These are phyloP conservation scores for Pezicula rhizophila DNA, from an alignment of 2,329 filamentous ascomycete species.

Conservation along the genomic window DNA sequence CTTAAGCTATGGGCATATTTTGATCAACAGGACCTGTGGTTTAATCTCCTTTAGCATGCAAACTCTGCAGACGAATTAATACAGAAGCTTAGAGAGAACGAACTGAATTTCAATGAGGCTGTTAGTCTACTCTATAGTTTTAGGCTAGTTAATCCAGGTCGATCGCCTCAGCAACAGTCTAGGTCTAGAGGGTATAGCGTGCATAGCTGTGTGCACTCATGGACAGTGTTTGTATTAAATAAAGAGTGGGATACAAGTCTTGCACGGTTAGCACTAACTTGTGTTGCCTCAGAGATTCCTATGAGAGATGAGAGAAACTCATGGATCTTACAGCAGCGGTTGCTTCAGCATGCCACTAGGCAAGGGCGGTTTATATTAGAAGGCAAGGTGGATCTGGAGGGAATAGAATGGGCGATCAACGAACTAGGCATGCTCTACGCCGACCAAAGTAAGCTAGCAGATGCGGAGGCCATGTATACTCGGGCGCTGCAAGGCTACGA, in stretches of 20 bases:
- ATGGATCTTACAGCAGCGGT: slow-evolving; percentile 13
- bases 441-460: slow-evolving; percentile 3
- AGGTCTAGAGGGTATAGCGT: slow-evolving; percentile 10
- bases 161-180: slow-evolving; percentile 4
- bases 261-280: slow-evolving; percentile 5
- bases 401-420: slow-evolving; percentile 3
- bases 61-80: slow-evolving; percentile 9
- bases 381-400: slow-evolving; percentile 4
- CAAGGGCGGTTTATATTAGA: slow-evolving; percentile 8
- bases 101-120: neutral
- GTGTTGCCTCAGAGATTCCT: slow-evolving; percentile 7
- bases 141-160: slow-evolving; percentile 9
- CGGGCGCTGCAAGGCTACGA: slow-evolving; percentile 11
- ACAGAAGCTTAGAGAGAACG: slow-evolving; percentile 6
- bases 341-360: slow-evolving; percentile 11
- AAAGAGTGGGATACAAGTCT: slow-evolving; percentile 9
- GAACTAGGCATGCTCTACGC: slow-evolving; percentile 5
- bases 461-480: slow-evolving; percentile 5
- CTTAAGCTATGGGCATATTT: too few relatives aligned
- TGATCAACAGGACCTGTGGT: slow-evolving; percentile 35
- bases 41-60: slow-evolving; percentile 31
- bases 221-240: slow-evolving; percentile 7
- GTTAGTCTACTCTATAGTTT: slow-evolving; percentile 8
- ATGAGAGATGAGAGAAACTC: slow-evolving; percentile 1
- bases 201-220: slow-evolving; percentile 11